Evolutionary conservation across 169 alveolate genomes (phyloP).

Genomic region (Plasmodium gallinaceum): DNA sequence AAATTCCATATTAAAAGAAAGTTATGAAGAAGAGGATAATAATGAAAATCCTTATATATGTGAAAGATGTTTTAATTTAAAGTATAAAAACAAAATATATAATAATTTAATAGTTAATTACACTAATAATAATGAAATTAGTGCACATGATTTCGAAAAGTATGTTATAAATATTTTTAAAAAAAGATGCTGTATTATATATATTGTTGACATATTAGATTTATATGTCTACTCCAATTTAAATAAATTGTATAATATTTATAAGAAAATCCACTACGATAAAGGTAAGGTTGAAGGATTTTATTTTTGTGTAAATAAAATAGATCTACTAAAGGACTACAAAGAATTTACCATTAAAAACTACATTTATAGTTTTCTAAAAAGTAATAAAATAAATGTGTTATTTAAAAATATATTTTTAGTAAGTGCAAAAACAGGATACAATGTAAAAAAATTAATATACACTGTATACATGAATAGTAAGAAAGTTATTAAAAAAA

Average conservation of each 20-base stretch:
- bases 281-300: constrained; percentile 68
- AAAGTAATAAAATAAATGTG: constrained; percentile 56
- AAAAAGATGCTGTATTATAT: constrained; percentile 69
- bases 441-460: constrained; percentile 60
- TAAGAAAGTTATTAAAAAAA: constrained; percentile 4
- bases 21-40: background rate
- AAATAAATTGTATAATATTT: constrained; percentile 36
- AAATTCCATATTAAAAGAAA: no score
- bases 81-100: constrained; percentile 50
- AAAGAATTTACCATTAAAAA: constrained; percentile 73
- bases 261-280: constrained; percentile 38
- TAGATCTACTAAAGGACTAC: constrained; percentile 29
- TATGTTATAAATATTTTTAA: constrained; percentile 76
- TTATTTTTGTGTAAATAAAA: constrained; percentile 74
- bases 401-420: constrained; percentile 61
- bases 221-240: constrained; percentile 74
- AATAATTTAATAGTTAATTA: constrained; percentile 60
- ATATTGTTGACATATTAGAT: constrained; percentile 72
- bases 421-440: constrained; percentile 76
- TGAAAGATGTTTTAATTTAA: constrained; percentile 70
- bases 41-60: constrained; percentile 36
- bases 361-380: constrained; percentile 50
- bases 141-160: constrained; percentile 76
- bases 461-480: constrained; percentile 44
- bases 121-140: constrained; percentile 63